phyloP scores from a whole-genome alignment of 2,329 filamentous ascomycete genomes.

The Cercospora sesami region DNA sequence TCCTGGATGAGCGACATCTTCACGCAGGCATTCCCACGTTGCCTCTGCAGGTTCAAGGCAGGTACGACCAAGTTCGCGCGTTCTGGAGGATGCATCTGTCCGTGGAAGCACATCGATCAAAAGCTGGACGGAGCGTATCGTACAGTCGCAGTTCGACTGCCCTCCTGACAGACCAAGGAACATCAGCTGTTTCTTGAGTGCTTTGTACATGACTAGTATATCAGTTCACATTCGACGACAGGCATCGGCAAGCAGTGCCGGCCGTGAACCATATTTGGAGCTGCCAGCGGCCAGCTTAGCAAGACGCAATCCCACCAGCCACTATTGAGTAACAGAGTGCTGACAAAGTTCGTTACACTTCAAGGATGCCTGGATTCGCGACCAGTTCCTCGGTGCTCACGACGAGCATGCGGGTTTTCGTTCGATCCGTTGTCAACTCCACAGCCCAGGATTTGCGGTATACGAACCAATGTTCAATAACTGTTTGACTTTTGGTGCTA shows the following conservation, averaged over 20 bases:
- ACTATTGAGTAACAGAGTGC: neutral
- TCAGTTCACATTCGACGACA: neutral
- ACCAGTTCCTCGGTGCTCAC: neutral
- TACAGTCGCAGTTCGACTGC: neutral
- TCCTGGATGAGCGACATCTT: neutral
- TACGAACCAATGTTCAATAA: neutral
- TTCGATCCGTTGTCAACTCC: neutral
- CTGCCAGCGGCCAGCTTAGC: neutral
- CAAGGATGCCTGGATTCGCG: neutral
- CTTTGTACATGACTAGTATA: neutral
- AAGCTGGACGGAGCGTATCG: neutral
- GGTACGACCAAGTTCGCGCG: neutral
- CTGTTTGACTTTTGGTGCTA: neutral
- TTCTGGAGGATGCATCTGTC: neutral
- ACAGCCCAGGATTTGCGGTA: neutral
- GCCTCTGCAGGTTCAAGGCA: neutral
- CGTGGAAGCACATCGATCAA: neutral
- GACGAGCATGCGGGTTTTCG: neutral
- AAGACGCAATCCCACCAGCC: neutral
- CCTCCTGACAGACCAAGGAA: neutral
- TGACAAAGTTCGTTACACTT: neutral
- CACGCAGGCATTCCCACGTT: conserved; percentile 1
- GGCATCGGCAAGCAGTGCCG: neutral
- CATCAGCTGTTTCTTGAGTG: neutral
- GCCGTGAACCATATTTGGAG: neutral